phyloP scores from a whole-genome alignment of 2,329 filamentous ascomycete species.

The Aspergillus pseudotamarii region DNA sequence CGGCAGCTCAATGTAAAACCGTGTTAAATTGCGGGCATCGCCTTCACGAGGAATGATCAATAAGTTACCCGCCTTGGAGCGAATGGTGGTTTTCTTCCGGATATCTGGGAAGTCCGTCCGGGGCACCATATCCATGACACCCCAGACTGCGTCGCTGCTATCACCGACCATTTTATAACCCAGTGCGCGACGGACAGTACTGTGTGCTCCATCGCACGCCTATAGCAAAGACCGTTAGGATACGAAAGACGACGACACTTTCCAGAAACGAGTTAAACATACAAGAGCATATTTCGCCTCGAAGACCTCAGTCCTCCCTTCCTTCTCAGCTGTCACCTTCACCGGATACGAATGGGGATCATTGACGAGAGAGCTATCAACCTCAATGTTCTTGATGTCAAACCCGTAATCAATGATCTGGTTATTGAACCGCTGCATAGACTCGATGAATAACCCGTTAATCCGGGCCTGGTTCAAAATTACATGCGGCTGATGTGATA shows the following conservation, averaged over 20 bases:
- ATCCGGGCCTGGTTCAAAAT: slow-evolving; percentile 61
- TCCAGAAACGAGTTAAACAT: slow-evolving; percentile 25
- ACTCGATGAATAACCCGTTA: slow-evolving; percentile 57
- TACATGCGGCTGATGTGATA: slow-evolving; percentile 59
- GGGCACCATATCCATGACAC: slow-evolving; percentile 58
- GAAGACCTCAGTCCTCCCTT: slow-evolving; percentile 45
- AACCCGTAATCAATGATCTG: slow-evolving; percentile 59
- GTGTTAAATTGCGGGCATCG: slow-evolving; percentile 56
- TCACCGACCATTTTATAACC: slow-evolving; percentile 62
- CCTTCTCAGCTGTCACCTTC: slow-evolving; percentile 46
- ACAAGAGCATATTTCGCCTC: slow-evolving; percentile 57
- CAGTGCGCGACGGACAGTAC: slow-evolving; percentile 41
- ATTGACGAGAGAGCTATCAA: slow-evolving; percentile 47
- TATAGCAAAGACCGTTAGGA: slow-evolving; percentile 12
- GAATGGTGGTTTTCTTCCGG: slow-evolving; percentile 53
- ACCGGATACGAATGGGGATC: slow-evolving; percentile 49
- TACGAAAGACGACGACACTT: slow-evolving; percentile 4
- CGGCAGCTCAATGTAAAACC: slow-evolving; percentile 65
- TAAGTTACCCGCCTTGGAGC: slow-evolving; percentile 49
- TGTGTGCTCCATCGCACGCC: slow-evolving; percentile 55
- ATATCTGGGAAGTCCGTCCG: slow-evolving; percentile 55
- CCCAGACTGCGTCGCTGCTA: slow-evolving; percentile 60
- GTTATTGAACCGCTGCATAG: slow-evolving; percentile 48
- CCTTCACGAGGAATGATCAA: slow-evolving; percentile 59
- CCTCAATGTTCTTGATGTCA: slow-evolving; percentile 53